Evolutionary conservation across 306 rosid genomes (phyloP).

Genomic region (Gleditsia sinensis): DNA sequence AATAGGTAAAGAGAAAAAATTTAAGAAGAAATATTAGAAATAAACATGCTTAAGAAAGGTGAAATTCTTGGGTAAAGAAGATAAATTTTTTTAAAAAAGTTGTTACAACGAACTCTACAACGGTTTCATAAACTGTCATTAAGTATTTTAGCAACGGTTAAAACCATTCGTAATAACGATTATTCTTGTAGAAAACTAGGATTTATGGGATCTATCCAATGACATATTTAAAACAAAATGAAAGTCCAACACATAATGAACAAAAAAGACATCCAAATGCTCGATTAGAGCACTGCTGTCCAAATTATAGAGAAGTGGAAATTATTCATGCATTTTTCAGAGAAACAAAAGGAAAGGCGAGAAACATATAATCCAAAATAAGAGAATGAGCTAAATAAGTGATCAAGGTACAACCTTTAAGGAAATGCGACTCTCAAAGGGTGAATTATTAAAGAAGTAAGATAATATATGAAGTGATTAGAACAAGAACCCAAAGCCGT

Average conservation of each 20-base stretch:
- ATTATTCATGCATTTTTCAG: conserved; percentile 12
- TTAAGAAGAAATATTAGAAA: too few relatives aligned
- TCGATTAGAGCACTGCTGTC: neutral
- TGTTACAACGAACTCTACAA: too few relatives aligned
- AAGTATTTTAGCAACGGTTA: too few relatives aligned
- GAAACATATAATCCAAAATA: conserved; percentile 5
- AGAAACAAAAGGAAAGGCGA: conserved; percentile 8
- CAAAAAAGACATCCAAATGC: neutral
- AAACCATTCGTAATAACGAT: too few relatives aligned
- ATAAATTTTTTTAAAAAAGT: too few relatives aligned
- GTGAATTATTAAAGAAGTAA: conserved; percentile 66
- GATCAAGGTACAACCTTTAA: conserved; percentile 63
- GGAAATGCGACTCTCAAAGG: conserved; percentile 43
- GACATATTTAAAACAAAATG: neutral
- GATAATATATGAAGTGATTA: conserved; percentile 60
- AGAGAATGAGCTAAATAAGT: conserved; percentile 13
- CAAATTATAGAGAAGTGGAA: conserved; percentile 18
- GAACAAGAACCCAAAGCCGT: conserved; percentile 73
- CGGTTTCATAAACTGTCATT: too few relatives aligned
- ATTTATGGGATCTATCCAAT: neutral
- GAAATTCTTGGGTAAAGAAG: too few relatives aligned
- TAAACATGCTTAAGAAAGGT: too few relatives aligned
- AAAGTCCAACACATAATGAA: neutral
- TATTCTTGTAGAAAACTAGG: too few relatives aligned
- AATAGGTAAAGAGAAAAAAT: too few relatives aligned